These are phyloP conservation scores for Ostreobium quekettii DNA, from an alignment of 139 green algal species.

Conservation along the genomic window DNA sequence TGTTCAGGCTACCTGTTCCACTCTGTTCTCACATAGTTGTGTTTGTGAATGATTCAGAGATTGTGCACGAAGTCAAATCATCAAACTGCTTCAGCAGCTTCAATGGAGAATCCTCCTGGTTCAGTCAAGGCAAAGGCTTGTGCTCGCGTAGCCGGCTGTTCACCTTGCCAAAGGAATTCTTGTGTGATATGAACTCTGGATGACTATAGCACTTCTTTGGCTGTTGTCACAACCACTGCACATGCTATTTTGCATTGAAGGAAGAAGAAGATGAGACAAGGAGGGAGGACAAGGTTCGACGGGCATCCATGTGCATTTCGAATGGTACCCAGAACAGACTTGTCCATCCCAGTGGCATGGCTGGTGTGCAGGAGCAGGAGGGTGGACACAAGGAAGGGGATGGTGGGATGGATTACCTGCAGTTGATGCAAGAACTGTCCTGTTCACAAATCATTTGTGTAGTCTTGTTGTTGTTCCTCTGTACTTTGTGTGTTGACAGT, in stretches of 20 bases:
- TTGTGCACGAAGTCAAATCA: too few species aligned
- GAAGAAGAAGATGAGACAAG: conserved; percentile 18
- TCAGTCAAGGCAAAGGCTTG: neutral
- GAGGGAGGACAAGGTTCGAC: conserved; percentile 14
- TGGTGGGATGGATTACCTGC: neutral
- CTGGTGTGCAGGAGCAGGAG: neutral
- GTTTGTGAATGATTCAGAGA: too few species aligned
- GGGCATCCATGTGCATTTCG: conserved; percentile 19
- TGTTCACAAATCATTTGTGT: neutral
- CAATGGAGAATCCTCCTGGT: neutral
- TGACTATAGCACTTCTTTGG: too few species aligned
- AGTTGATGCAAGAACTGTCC: neutral
- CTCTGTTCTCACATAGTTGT: too few species aligned
- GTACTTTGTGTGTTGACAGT: too few species aligned
- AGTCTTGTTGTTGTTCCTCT: too few species aligned
- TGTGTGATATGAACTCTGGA: neutral
- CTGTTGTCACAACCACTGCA: too few species aligned
- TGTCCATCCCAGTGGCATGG: neutral
- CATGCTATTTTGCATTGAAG: neutral
- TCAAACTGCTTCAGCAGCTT: too few species aligned
- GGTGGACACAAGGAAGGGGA: neutral
- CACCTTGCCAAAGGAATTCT: neutral
- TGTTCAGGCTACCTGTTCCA: too few species aligned
- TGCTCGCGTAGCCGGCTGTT: neutral
- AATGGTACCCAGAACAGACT: neutral